phyloP scores from a whole-genome alignment of 352 stramenopile species.

The Pythium utonaiense region DNA sequence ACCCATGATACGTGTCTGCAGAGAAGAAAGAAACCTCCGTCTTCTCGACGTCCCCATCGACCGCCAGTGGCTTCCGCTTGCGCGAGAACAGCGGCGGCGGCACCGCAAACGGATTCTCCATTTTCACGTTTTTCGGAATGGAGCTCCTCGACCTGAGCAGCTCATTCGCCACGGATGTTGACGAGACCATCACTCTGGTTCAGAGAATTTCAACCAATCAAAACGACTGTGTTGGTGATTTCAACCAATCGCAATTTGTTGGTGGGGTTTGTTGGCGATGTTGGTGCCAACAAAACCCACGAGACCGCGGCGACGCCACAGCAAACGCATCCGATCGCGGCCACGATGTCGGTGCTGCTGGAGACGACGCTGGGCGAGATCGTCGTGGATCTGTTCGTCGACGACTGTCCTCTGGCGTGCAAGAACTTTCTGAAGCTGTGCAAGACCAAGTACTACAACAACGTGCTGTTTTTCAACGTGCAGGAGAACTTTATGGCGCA shows the following conservation, averaged over 20 bases:
- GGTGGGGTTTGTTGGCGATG: too few species aligned
- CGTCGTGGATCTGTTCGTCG: conserved; percentile 90
- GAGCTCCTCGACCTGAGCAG: background rate
- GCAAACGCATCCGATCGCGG: too few species aligned
- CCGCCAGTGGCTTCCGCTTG: conserved; percentile 32
- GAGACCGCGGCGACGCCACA: too few species aligned
- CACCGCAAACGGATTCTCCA: conserved; percentile 45
- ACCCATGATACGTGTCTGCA: conserved; percentile 30
- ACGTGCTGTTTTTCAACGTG: conserved; percentile 94
- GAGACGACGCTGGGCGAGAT: conserved; percentile 90
- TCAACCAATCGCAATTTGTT: conserved; percentile 11
- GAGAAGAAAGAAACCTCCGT: conserved; percentile 31
- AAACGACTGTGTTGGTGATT: background rate
- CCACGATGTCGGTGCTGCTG: conserved; percentile 90
- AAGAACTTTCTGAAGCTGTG: conserved; percentile 96
- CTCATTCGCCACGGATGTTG: background rate
- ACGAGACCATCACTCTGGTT: background rate
- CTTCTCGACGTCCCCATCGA: background rate
- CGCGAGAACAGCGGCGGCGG: conserved; percentile 40
- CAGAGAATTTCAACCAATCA: background rate
- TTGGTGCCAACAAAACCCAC: too few species aligned
- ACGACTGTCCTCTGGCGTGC: conserved; percentile 74
- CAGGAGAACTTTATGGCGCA: conserved; percentile 95
- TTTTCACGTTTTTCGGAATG: background rate
- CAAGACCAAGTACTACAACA: conserved; percentile 94